These are phyloP conservation scores for Sporothrix humicola DNA, from an alignment of 2,329 filamentous ascomycete species.

Conservation along the genomic window DNA sequence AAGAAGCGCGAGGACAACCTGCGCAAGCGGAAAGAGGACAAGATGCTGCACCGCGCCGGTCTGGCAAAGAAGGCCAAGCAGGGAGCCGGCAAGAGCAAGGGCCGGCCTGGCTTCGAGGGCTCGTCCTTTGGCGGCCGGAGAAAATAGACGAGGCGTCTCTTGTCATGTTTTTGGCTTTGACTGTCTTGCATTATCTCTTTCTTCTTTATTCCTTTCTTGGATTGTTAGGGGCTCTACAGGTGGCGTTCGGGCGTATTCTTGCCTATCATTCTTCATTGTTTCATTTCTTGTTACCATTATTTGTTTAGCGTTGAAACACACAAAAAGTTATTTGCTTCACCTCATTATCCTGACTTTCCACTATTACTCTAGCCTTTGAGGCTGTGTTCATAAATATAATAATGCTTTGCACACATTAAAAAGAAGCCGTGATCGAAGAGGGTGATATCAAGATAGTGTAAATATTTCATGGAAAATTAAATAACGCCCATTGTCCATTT, in stretches of 20 bases:
- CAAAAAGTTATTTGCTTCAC: slow-evolving; percentile 23
- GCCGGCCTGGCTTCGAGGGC: slow-evolving; percentile 70
- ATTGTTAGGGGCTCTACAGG: slow-evolving; percentile 2
- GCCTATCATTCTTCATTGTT: neutral
- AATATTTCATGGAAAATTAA: slow-evolving; percentile 27
- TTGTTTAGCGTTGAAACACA: slow-evolving; percentile 6
- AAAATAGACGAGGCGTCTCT: slow-evolving; percentile 46
- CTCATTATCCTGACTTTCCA: neutral
- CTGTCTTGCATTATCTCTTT: neutral
- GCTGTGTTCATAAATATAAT: neutral
- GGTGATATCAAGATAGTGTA: neutral
- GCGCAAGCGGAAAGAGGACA: slow-evolving; percentile 74
- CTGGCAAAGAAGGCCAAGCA: slow-evolving; percentile 55
- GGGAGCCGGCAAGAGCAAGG: slow-evolving; percentile 49
- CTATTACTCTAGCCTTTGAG: neutral
- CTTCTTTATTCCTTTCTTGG: neutral
- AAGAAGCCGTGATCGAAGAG: neutral
- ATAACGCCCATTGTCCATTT: slow-evolving; percentile 34
- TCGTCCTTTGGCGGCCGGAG: slow-evolving; percentile 65
- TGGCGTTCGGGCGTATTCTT: slow-evolving; percentile 25
- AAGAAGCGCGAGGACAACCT: slow-evolving; percentile 83
- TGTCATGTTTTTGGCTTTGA: neutral
- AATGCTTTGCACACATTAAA: neutral
- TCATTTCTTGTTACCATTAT: neutral
- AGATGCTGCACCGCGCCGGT: slow-evolving; percentile 62